Evolutionary conservation across 305 asterid genomes (phyloP).

Genomic region (Fraxinus baroniana): DNA sequence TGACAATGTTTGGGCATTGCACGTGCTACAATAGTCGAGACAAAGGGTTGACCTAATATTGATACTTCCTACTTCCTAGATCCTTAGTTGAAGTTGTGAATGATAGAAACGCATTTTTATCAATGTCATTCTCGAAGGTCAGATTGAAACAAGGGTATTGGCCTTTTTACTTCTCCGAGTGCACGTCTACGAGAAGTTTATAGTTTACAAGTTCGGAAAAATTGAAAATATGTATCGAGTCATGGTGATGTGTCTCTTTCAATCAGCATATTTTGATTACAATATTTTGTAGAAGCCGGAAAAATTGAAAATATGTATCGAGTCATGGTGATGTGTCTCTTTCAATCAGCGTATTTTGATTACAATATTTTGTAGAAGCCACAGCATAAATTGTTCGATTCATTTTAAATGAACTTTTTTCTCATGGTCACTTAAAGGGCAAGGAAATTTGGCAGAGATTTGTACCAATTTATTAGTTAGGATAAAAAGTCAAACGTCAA

Average conservation of each 20-base stretch:
- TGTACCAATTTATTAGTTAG: neutral
- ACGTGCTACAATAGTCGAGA: neutral
- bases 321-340: neutral
- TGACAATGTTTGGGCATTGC: neutral
- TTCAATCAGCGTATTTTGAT: neutral
- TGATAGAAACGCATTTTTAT: neutral
- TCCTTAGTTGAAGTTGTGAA: neutral
- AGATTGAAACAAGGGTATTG: neutral
- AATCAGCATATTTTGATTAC: neutral
- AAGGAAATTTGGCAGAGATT: neutral
- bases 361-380: neutral
- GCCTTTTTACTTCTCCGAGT: neutral
- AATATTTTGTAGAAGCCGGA: neutral
- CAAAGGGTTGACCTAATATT: neutral
- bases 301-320: neutral
- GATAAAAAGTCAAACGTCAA: neutral
- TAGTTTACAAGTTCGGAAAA: neutral
- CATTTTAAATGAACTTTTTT: neutral
- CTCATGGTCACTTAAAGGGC: neutral
- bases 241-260: neutral
- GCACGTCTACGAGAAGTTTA: neutral
- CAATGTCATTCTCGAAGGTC: neutral
- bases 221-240: neutral
- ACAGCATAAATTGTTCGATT: neutral
- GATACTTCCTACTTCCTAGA: neutral